phyloP scores from a whole-genome alignment of 768 basidiomycete genomes.

The Clitopilus passeckerianus region DNA sequence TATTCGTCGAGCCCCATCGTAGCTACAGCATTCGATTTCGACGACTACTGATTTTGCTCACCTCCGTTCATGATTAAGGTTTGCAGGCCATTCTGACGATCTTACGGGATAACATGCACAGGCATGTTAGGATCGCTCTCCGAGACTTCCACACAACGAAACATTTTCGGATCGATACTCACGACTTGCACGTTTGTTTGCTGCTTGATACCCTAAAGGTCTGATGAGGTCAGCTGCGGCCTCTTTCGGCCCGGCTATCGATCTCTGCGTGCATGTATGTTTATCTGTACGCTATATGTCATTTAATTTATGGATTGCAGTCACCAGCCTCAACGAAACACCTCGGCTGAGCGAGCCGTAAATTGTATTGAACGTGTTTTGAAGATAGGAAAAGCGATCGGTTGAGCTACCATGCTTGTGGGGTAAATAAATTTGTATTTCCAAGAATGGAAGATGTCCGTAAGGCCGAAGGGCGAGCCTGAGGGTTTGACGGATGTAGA shows the following conservation, averaged over 20 bases:
- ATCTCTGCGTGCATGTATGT: background rate
- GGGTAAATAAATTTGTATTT: background rate
- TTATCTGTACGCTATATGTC: background rate
- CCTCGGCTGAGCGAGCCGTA: background rate
- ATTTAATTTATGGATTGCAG: background rate
- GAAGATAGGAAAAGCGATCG: background rate
- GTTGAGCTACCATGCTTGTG: background rate
- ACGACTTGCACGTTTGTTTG: no score
- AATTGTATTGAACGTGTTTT: background rate
- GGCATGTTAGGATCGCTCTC: no score
- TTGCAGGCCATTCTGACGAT: no score
- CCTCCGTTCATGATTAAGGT: background rate
- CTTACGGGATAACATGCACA: no score
- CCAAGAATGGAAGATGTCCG: background rate
- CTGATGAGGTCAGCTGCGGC: background rate
- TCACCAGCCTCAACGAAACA: background rate
- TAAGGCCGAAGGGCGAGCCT: background rate
- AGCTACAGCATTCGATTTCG: slow-evolving; percentile 3
- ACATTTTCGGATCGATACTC: no score
- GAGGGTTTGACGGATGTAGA: background rate
- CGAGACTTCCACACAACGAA: no score
- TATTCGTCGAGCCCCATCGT: slow-evolving; percentile 25
- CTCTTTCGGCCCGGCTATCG: background rate
- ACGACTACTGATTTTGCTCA: background rate
- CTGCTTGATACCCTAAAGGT: background rate